phyloP scores from a whole-genome alignment of 192 early-diverging fungal species.

The Backusella tarrabulga region DNA sequence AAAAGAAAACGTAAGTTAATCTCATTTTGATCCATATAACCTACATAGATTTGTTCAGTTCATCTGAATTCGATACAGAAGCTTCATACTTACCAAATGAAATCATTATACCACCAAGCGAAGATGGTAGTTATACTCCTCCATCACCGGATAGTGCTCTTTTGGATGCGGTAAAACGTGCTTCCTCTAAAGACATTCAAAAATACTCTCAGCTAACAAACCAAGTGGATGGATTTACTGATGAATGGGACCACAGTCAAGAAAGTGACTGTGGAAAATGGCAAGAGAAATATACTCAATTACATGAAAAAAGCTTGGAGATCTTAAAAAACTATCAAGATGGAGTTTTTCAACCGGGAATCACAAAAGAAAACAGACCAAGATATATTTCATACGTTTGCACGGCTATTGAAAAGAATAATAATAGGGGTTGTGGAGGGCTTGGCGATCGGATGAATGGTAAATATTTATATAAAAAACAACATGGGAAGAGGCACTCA shows the following conservation, averaged over 20 bases:
- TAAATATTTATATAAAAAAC: constrained; percentile 12
- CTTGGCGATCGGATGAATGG: constrained; percentile 46
- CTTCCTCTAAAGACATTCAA: not conserved
- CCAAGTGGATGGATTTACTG: not conserved
- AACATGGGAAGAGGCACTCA: not conserved
- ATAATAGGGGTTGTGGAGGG: constrained; percentile 43
- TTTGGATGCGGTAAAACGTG: not conserved
- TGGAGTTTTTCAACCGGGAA: constrained; percentile 10
- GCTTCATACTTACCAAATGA: not conserved
- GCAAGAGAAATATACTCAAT: constrained; percentile 36
- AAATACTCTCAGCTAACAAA: not conserved
- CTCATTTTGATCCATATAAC: not conserved
- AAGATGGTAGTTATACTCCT: not conserved
- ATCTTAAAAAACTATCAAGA: constrained; percentile 21
- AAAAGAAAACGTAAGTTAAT: not conserved
- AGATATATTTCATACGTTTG: constrained; percentile 39
- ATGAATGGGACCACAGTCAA: constrained; percentile 8
- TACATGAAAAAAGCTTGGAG: constrained; percentile 29
- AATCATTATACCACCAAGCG: not conserved
- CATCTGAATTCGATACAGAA: not conserved
- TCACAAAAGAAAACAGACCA: constrained; percentile 17
- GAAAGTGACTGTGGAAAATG: constrained; percentile 38
- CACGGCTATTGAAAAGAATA: constrained; percentile 27
- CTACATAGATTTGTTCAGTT: not conserved
- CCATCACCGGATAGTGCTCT: constrained; percentile 1